Base-by-base conservation (phyloP, 1,139 yeast species). In the Meyerozyma smithsonii region DNA sequence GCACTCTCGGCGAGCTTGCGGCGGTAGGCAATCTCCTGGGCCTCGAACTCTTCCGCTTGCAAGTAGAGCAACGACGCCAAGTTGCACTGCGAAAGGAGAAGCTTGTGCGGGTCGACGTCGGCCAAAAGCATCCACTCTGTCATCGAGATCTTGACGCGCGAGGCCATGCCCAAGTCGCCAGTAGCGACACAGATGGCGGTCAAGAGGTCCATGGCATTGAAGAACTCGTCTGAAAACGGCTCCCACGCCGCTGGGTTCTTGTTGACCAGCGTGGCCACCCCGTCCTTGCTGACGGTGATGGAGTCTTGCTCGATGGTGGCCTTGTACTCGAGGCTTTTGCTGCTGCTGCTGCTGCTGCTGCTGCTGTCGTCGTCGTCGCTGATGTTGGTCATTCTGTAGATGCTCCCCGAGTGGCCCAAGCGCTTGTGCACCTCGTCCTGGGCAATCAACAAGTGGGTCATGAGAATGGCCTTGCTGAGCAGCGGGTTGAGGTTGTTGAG, bases 81-180 rank as follows among this genome's bases (percentile, higher is more conserved):
- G 54, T 85, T 84, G 44, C 86, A 83, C 51, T 81, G 84, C 1
- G 84, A 76, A 52, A 82, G 64, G 32, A 85, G 59, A 32, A 82
- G 64, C 48, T 81, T 84, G 26, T 81, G 80, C 0, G 84, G 77
- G 18, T 81, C 80, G 49, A 77, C 77, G 35, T 84, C 86, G 0
- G 90, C 85, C 48, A 77, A 62, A 11, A 81, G 65, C 94, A 84
- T 85, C 72, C 86, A 75, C 51, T 80, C 80, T 8, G 85, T 81
- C 45, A 87, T 78, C 18, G 83, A 74, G 44, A 81, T 68, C 50
- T 82, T 84, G 35, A 84, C 72, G 41, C 77, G 69, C 17, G 81
- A 63, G 0, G 94, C 90, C 43, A 76, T 65, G 17, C 75, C 66
- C 39, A 80, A 63, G 54, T 84, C 90, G 8, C 89, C 88, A 5